phyloP scores from a whole-genome alignment of 495 filamentous ascomycete species.

The Podospora sp. region DNA sequence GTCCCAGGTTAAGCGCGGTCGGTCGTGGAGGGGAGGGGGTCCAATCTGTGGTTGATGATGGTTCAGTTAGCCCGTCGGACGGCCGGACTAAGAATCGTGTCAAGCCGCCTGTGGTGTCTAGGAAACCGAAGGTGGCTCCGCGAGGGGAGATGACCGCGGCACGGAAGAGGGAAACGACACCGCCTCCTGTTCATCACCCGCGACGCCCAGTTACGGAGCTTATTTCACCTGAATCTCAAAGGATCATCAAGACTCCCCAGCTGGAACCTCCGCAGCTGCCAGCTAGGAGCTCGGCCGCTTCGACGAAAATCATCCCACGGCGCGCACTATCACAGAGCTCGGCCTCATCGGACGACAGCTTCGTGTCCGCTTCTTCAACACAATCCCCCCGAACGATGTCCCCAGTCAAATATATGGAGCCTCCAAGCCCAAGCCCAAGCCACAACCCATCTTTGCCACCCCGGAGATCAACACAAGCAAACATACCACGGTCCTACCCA shows the following conservation, averaged over 20 bases:
- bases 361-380: constrained; percentile 51
- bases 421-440: constrained; percentile 15
- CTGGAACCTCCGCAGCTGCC: constrained; percentile 26
- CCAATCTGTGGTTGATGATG: too few relatives aligned
- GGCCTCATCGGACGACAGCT: constrained; percentile 47
- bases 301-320: neutral
- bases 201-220: constrained; percentile 16
- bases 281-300: neutral
- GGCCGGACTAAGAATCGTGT: too few relatives aligned
- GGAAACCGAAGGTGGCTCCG: neutral
- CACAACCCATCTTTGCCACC: neutral
- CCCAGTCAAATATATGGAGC: constrained; percentile 22
- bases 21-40: neutral
- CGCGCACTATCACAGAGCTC: constrained; percentile 33
- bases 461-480: constrained; percentile 3
- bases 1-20: neutral
- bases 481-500: constrained; percentile 16
- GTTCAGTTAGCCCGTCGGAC: too few relatives aligned
- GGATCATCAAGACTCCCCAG: constrained; percentile 24
- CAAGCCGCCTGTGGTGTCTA: neutral
- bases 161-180: neutral
- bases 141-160: neutral
- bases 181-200: neutral
- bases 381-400: constrained; percentile 37
- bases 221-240: constrained; percentile 27